Conservation (phyloP, 192 early-diverging fungal species). For the Diversispora eburnea region DNA sequence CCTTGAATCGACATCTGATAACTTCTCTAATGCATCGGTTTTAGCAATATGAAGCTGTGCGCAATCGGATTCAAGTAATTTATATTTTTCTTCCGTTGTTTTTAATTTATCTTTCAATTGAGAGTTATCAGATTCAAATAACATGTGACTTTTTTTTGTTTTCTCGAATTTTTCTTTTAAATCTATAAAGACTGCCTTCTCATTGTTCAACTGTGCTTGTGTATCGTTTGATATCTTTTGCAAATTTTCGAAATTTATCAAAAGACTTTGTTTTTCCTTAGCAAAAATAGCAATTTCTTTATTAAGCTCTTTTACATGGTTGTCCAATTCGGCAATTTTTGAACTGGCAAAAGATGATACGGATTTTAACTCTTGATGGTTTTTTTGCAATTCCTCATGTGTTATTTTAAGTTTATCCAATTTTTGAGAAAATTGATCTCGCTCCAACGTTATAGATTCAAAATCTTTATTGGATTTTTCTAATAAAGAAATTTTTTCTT, state of each 20-base stretch:
- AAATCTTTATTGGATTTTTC: too few relatives aligned
- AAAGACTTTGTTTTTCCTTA: conserved; percentile 19
- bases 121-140: too few relatives aligned
- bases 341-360: too few relatives aligned
- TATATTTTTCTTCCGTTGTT: conserved; percentile 28
- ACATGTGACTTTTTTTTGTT: neutral
- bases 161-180: neutral
- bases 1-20: conserved; percentile 39
- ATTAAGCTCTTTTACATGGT: neutral
- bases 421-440: too few relatives aligned
- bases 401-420: too few relatives aligned
- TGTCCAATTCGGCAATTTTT: too few relatives aligned
- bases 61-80: conserved; percentile 38
- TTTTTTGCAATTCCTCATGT: too few relatives aligned
- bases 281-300: conserved; percentile 31
- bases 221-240: conserved; percentile 27
- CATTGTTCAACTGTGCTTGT: conserved; percentile 7
- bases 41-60: conserved; percentile 34
- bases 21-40: conserved; percentile 40
- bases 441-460: too few relatives aligned
- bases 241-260: conserved; percentile 26
- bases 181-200: neutral
- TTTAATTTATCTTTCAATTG: conserved; percentile 27
- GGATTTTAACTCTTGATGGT: too few relatives aligned
- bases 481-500: too few relatives aligned